A percentile compares a stretch with the other conserved stretches of the same genome.
These are phyloP conservation scores for Chlamydomonas urium DNA, from an alignment of 139 green algal genomes.

Conservation along the genomic window DNA sequence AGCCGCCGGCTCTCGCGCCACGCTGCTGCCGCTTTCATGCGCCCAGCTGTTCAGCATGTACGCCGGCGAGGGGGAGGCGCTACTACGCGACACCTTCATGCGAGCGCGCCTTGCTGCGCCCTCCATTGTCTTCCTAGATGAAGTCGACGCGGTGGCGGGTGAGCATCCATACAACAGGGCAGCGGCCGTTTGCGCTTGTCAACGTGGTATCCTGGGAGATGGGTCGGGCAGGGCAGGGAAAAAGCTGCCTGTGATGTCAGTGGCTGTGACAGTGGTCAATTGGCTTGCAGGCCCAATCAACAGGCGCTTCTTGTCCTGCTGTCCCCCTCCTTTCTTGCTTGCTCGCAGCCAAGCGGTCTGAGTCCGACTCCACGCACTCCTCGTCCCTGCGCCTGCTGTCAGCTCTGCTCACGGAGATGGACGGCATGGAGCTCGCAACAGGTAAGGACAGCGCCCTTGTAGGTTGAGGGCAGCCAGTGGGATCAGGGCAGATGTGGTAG, in stretches of 20 bases:
- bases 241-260: no score
- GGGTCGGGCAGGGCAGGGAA: no score
- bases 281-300: no score
- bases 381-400: constrained; percentile 60
- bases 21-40: constrained; percentile 69
- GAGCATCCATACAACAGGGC: no score
- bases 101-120: constrained; percentile 65
- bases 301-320: no score
- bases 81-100: constrained; percentile 67
- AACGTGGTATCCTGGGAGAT: no score
- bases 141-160: constrained; percentile 76
- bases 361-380: constrained; percentile 11
- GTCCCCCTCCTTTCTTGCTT: no score
- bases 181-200: no score
- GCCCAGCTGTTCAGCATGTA: constrained; percentile 82
- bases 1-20: constrained; percentile 59
- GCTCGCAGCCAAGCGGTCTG: constrained; percentile 24
- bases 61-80: constrained; percentile 80
- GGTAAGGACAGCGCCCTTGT: constrained; percentile 14
- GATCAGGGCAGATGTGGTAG: no score
- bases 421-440: constrained; percentile 66
- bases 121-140: constrained; percentile 84
- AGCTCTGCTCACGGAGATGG: constrained; percentile 62
- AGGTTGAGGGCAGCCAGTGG: background rate
- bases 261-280: no score